These are phyloP conservation scores for Termitomyces sp. DNA, from an alignment of 768 basidiomycete genomes.

Conservation along the genomic window DNA sequence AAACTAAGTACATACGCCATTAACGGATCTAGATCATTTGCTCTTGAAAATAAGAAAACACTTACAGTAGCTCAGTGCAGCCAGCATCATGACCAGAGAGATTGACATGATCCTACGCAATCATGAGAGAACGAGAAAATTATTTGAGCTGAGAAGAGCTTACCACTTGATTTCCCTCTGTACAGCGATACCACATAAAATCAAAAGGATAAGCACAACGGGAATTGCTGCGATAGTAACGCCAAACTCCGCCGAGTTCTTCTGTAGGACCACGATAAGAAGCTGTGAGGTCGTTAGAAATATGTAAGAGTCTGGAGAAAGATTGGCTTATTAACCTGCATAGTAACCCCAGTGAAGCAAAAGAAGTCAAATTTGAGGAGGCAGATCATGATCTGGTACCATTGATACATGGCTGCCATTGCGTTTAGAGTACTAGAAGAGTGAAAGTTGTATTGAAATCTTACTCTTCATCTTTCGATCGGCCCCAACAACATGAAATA, in stretches of 20 bases:
- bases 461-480: constrained; percentile 81
- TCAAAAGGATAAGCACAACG: constrained; percentile 64
- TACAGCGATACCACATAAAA: constrained; percentile 64
- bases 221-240: constrained; percentile 83
- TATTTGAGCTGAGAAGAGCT: background rate
- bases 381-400: constrained; percentile 84
- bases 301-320: background rate
- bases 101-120: constrained; percentile 61
- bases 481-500: constrained; percentile 87
- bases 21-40: background rate
- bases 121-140: background rate
- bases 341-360: constrained; percentile 81
- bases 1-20: constrained; percentile 24
- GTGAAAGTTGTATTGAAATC: constrained; percentile 16
- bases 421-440: background rate
- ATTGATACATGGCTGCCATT: constrained; percentile 77
- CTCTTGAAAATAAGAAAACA: constrained; percentile 3
- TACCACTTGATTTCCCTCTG: constrained; percentile 81
- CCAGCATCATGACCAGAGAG: constrained; percentile 74
- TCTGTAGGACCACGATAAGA: constrained; percentile 69
- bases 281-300: constrained; percentile 42
- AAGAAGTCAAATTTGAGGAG: constrained; percentile 91
- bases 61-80: constrained; percentile 76
- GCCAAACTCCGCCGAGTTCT: constrained; percentile 71
- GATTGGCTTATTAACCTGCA: constrained; percentile 53